Evolutionary conservation across 2,329 filamentous ascomycete species (phyloP), one percentile per base, ranked within the genome.

Genomic region (Geosmithia morbida): DNA sequence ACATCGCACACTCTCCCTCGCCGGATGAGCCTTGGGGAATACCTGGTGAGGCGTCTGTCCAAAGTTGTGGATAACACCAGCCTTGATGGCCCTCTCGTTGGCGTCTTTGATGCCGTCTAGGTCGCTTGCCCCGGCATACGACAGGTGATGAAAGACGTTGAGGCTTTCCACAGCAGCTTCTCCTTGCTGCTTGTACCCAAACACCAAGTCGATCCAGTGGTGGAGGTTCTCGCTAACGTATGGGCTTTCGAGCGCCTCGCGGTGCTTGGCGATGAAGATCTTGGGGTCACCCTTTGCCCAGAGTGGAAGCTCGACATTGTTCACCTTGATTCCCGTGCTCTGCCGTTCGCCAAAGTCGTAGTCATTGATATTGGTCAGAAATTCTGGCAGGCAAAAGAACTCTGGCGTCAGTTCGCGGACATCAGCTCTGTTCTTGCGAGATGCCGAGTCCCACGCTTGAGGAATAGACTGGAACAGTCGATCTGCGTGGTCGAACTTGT

Each of bases 51-150:
- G 92, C 1, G 94, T 98, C 62, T 98, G 92, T 0, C 92, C 92
- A 62, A 98, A 98, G 56, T 97, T 97, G 64, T 98, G 90, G 56
- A 98, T 97, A 54, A 96, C 94, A 33, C 87, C 87, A 47, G 95
- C 96, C 1, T 88, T 90, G 5, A 90, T 86, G 7, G 88, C 72
- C 42, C 88, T 77, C 62, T 97, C 89, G 48, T 90, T 79, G 1
- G 86, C 84, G 59, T 97, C 90, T 7, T 83, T 79, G 50, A 98
- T 97, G 46, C 81, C 82, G 61, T 98, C 92, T 4, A 98, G 69
- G 60, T 98, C 87, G 53, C 86, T 94, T 2, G 90, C 88, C 7
- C 92, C 94, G 51, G 89, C 85, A 59, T 98, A 98, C 0, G 90
- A 97, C 18, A 96, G 74, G 60, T 94, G 87, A 53, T 97, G 90